Evolutionary conservation across 768 basidiomycete genomes (phyloP).

Genomic region (Agaricus sinodeliciosus): DNA sequence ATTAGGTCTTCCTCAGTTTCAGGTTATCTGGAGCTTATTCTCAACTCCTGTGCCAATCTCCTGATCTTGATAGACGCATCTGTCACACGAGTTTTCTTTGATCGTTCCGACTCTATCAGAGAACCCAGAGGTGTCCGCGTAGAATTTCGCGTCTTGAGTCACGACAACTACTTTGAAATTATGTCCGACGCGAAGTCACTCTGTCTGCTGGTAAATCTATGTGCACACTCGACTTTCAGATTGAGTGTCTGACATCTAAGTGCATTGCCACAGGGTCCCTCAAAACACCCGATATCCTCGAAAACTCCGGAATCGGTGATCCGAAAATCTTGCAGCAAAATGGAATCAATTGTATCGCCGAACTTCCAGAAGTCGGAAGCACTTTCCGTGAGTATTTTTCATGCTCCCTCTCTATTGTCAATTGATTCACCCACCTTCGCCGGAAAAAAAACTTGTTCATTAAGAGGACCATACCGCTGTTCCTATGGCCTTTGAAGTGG

Average conservation of each 20-base stretch:
- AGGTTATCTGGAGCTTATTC: conserved; percentile 20
- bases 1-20: conserved; percentile 22
- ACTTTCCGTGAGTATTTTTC: conserved; percentile 7
- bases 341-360: conserved; percentile 2
- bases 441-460: background rate
- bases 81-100: conserved; percentile 9
- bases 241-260: background rate
- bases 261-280: conserved; percentile 11
- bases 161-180: background rate
- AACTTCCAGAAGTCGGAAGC: conserved; percentile 8
- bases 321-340: background rate
- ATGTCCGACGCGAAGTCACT: conserved; percentile 36
- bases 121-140: conserved; percentile 1
- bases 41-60: conserved; percentile 18
- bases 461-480: conserved; percentile 8
- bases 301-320: conserved; percentile 19
- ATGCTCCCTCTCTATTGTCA: background rate
- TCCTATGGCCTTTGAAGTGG: conserved; percentile 3
- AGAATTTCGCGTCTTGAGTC: background rate
- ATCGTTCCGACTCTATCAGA: background rate
- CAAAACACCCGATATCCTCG: conserved; percentile 11
- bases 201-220: conserved; percentile 38
- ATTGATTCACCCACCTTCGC: background rate
- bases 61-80: conserved; percentile 17
- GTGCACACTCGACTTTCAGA: no score